A percentile compares a stretch with the other conserved stretches of the same genome.
phyloP scores from a whole-genome alignment of 768 basidiomycete genomes.

The Boletus insuetus region DNA sequence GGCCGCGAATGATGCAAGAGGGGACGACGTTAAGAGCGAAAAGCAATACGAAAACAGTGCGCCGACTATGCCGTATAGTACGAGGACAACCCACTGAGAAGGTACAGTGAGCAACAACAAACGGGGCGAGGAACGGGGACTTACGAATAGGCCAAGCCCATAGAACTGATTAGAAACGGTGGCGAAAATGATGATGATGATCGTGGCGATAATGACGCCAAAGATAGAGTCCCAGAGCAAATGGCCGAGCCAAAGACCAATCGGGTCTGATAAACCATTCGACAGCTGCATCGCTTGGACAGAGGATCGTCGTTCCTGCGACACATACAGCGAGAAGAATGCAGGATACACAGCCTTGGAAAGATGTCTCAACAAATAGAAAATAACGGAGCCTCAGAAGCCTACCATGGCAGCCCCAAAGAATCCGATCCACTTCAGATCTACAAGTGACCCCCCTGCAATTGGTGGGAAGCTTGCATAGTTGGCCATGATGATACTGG shows the following conservation, averaged over 20 bases:
- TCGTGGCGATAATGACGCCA: conserved; percentile 55
- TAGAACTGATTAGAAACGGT: conserved; percentile 59
- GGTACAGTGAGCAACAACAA: not conserved
- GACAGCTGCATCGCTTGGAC: conserved; percentile 84
- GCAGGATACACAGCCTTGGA: conserved; percentile 72
- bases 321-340: conserved; percentile 76
- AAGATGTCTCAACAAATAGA: not conserved
- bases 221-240: conserved; percentile 68
- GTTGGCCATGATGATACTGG: conserved; percentile 55
- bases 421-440: conserved; percentile 73
- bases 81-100: conserved; percentile 64
- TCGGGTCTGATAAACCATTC: conserved; percentile 67
- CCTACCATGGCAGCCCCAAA: conserved; percentile 71
- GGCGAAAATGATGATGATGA: conserved; percentile 63
- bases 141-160: conserved; percentile 59
- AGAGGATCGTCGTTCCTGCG: conserved; percentile 60
- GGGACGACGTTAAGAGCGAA: conserved; percentile 58
- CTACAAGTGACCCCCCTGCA: conserved; percentile 53
- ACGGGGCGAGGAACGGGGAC: conserved; percentile 29
- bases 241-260: conserved; percentile 78
- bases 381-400: not conserved
- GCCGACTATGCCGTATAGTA: conserved; percentile 67
- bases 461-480: conserved; percentile 58
- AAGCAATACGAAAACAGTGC: conserved; percentile 68
- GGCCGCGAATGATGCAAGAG: conserved; percentile 70